Evolutionary conservation across 495 filamentous ascomycete genomes (phyloP).

Genomic region (Trichocladium uniseriatum): DNA sequence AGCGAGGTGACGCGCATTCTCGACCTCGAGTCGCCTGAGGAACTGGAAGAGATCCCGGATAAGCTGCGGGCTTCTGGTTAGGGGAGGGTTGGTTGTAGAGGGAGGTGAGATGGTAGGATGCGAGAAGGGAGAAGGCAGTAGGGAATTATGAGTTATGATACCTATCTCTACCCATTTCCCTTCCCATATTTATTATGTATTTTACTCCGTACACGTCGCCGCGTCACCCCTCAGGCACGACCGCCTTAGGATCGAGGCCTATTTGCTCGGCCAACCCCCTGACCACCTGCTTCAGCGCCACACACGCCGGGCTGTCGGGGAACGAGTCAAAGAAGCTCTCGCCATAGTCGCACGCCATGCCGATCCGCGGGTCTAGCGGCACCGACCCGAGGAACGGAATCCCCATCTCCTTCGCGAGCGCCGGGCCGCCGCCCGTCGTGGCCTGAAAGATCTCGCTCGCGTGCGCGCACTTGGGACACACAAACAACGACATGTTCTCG

Average conservation of each 20-base stretch:
- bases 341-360: constrained; percentile 92
- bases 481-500: constrained; percentile 96
- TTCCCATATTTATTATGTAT: no score
- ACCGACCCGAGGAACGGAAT: constrained; percentile 85
- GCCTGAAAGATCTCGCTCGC: constrained; percentile 80
- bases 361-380: constrained; percentile 88
- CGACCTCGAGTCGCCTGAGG: constrained; percentile 67
- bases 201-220: not conserved
- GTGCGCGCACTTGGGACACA: constrained; percentile 80
- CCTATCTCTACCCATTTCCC: constrained; percentile 4
- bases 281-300: constrained; percentile 68
- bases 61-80: constrained; percentile 45
- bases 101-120: not conserved
- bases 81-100: not conserved
- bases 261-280: constrained; percentile 55
- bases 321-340: constrained; percentile 95
- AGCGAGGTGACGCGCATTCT: constrained; percentile 75
- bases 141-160: constrained; percentile 3
- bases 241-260: constrained; percentile 38
- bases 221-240: constrained; percentile 29
- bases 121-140: not conserved
- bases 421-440: constrained; percentile 78
- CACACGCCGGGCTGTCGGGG: constrained; percentile 82
- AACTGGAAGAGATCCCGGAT: constrained; percentile 62
- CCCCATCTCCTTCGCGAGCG: constrained; percentile 70